Percentiles rank a stretch among this genome's conserved stretches.
Conservation (phyloP, 2,329 filamentous ascomycete genomes). For the Sporothrix variecibatus region DNA sequence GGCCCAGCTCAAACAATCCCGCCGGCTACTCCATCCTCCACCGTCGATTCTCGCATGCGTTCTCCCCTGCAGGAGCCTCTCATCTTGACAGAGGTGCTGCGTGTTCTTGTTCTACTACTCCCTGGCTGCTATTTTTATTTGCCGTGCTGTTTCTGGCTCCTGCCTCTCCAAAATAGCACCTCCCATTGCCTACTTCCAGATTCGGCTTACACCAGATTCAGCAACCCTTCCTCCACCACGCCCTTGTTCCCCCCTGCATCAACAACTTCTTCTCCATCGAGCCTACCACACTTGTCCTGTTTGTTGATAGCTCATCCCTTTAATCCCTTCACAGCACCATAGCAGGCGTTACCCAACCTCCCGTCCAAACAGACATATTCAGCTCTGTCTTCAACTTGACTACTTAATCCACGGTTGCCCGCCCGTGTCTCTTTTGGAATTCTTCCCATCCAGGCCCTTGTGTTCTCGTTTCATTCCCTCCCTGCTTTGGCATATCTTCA, state of each 20-base stretch:
- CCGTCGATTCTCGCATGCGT: neutral
- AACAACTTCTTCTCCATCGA: neutral
- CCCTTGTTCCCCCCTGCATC: neutral
- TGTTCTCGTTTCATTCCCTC: neutral
- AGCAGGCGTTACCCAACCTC: neutral
- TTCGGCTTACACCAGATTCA: neutral
- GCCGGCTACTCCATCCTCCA: neutral
- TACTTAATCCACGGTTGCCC: neutral
- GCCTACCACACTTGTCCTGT: neutral
- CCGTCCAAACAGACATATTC: neutral
- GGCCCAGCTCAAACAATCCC: neutral
- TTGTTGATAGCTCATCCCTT: neutral
- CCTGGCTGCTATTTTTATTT: neutral
- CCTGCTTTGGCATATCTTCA: neutral
- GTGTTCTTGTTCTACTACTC: neutral
- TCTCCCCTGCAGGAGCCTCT: neutral
- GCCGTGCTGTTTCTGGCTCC: neutral
- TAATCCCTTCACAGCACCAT: neutral
- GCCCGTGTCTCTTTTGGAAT: neutral
- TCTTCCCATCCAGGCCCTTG: neutral
- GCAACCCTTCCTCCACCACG: neutral
- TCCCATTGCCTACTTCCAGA: neutral
- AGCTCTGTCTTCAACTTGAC: too few species aligned
- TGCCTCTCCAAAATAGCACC: neutral
- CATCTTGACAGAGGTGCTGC: neutral